A percentile compares a stretch with the other conserved stretches of the same genome.
These are phyloP conservation scores for Debaryomyces prosopidis DNA, from an alignment of 805 yeast genomes.

Conservation along the genomic window DNA sequence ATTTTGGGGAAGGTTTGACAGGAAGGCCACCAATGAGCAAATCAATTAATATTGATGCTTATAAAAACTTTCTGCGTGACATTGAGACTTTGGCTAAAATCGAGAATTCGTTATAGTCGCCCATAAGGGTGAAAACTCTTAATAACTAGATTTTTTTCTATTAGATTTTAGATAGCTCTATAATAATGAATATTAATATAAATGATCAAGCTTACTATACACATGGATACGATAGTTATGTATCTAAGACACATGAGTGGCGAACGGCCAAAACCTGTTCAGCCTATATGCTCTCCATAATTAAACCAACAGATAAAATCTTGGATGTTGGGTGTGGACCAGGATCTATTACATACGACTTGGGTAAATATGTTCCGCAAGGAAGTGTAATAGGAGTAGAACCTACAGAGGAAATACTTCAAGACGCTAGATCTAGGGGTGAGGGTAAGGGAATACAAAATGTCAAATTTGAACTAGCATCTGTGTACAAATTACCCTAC, in stretches of 20 bases:
- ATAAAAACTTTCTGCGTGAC: constrained; percentile 12
- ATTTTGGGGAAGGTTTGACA: constrained; percentile 21
- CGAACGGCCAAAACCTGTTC: constrained; percentile 31
- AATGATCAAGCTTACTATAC: constrained; percentile 23
- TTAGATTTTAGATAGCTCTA: background rate
- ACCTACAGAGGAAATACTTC: constrained; percentile 27
- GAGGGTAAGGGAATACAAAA: constrained; percentile 10
- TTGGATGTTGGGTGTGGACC: constrained; percentile 48
- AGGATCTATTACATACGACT: constrained; percentile 37
- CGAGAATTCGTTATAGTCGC: constrained; percentile 10
- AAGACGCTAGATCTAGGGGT: constrained; percentile 17
- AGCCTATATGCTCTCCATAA: constrained; percentile 22
- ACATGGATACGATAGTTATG: constrained; percentile 19
- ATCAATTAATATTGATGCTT: constrained; percentile 8
- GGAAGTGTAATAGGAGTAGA: constrained; percentile 34
- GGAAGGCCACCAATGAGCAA: constrained; percentile 33
- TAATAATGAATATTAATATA: background rate
- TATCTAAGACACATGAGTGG: constrained; percentile 33
- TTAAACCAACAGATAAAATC: constrained; percentile 23
- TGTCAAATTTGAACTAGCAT: constrained; percentile 27
- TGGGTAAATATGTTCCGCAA: constrained; percentile 26
- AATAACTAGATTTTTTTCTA: too few relatives aligned
- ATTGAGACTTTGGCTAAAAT: constrained; percentile 12
- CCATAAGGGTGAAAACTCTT: too few relatives aligned
- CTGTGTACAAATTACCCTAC: constrained; percentile 31